A percentile compares a stretch with the other conserved stretches of the same genome.
Evolutionary conservation across 495 filamentous ascomycete genomes (phyloP).

Genomic region (Annulohypoxylon bovei): DNA sequence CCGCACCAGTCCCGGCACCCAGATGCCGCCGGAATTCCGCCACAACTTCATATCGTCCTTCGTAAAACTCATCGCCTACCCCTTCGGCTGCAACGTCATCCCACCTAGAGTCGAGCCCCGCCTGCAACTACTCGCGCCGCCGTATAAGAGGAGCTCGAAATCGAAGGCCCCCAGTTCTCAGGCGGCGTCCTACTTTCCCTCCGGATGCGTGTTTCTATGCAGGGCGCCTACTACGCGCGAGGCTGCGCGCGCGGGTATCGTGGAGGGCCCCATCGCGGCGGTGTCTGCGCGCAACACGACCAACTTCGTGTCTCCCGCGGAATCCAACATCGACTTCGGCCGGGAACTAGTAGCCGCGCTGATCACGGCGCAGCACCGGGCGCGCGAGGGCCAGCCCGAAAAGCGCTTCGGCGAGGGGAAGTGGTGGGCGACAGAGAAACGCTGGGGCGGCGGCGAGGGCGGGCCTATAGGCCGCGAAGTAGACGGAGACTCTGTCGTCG

Average conservation of each 20-base stretch:
- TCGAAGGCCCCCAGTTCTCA: conserved; percentile 52
- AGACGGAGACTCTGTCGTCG: conserved; percentile 53
- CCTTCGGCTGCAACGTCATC: conserved; percentile 78
- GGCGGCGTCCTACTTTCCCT: conserved; percentile 63
- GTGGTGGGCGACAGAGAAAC: conserved; percentile 80
- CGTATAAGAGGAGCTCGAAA: conserved; percentile 53
- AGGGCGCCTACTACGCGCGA: conserved; percentile 73
- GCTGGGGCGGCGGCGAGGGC: conserved; percentile 80
- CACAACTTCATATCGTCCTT: conserved; percentile 75
- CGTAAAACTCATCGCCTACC: conserved; percentile 80
- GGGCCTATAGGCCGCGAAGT: conserved; percentile 69
- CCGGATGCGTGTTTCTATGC: conserved; percentile 66
- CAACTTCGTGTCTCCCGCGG: conserved; percentile 53
- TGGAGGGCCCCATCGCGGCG: conserved; percentile 80
- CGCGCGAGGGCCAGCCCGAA: conserved; percentile 73
- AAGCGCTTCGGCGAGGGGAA: conserved; percentile 74
- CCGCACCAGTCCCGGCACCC: conserved; percentile 68
- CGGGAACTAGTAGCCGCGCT: conserved; percentile 79
- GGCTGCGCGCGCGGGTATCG: conserved; percentile 73
- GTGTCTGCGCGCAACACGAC: conserved; percentile 66
- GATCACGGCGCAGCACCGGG: conserved; percentile 82
- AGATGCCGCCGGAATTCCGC: conserved; percentile 81
- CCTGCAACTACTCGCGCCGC: conserved; percentile 58
- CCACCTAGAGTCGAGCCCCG: conserved; percentile 70
- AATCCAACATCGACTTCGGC: conserved; percentile 72